Percentiles rank a stretch among this genome's conserved stretches.
These are phyloP conservation scores for Cylindrotheca closterium DNA, from an alignment of 108 stramenopile genomes.

Conservation along the genomic window DNA sequence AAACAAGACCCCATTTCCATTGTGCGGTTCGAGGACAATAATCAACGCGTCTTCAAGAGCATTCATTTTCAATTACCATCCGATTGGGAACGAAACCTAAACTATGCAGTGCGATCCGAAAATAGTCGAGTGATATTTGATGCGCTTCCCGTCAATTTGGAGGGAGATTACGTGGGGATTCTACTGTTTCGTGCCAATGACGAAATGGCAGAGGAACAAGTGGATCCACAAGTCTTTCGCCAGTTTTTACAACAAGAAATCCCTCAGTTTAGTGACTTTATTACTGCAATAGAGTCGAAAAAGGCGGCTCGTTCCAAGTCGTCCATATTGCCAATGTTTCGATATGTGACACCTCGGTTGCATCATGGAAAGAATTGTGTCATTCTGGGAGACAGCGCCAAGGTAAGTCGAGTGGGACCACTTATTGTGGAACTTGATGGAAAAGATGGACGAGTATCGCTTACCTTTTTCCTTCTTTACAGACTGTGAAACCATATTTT, in stretches of 20 bases:
- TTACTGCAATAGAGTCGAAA: slow-evolving; percentile 65
- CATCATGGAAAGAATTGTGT: slow-evolving; percentile 58
- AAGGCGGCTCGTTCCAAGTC: slow-evolving; percentile 67
- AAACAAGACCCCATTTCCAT: slow-evolving; percentile 50
- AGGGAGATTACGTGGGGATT: slow-evolving; percentile 76
- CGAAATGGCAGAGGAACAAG: slow-evolving; percentile 49
- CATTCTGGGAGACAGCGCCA: slow-evolving; percentile 82
- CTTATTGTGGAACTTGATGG: no score
- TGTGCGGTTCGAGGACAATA: slow-evolving; percentile 65
- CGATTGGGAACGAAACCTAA: slow-evolving; percentile 76
- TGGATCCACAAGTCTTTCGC: slow-evolving; percentile 55
- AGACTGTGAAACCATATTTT: slow-evolving; percentile 93
- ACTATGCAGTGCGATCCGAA: slow-evolving; percentile 76
- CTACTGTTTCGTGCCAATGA: slow-evolving; percentile 75
- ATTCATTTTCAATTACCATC: slow-evolving; percentile 71
- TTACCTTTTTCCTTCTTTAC: slow-evolving; percentile 9
- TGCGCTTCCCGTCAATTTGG: slow-evolving; percentile 77
- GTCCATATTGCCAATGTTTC: slow-evolving; percentile 78
- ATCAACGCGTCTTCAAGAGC: slow-evolving; percentile 83
- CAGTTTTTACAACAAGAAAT: slow-evolving; percentile 61
- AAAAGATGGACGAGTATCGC: no score
- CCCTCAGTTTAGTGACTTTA: slow-evolving; percentile 72
- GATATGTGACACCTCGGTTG: slow-evolving; percentile 74
- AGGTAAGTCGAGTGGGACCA: not conserved
- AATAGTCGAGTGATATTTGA: slow-evolving; percentile 71